These are phyloP conservation scores for Termitomyces sp. DNA, from an alignment of 768 basidiomycete species.

Conservation along the genomic window DNA sequence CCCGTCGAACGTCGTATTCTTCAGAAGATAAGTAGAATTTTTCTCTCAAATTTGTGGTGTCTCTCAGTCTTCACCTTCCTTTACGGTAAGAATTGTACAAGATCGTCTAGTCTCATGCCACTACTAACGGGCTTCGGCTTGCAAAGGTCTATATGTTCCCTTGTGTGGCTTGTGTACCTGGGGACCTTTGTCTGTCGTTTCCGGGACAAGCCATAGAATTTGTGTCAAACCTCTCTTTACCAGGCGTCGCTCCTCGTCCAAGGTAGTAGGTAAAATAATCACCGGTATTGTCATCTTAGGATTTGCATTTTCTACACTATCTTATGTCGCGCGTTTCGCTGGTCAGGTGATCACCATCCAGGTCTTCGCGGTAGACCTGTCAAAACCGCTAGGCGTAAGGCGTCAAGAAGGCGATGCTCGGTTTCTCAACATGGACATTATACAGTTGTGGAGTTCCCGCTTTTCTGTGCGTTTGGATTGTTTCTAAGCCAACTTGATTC, in stretches of 20 bases:
- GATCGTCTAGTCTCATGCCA: no score
- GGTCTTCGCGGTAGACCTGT: background rate
- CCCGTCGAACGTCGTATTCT: background rate
- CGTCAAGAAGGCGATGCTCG: background rate
- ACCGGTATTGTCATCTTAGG: background rate
- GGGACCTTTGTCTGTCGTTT: background rate
- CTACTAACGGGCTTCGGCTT: background rate
- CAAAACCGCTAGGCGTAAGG: background rate
- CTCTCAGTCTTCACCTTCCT: background rate
- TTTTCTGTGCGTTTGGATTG: background rate
- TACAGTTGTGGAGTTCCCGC: background rate
- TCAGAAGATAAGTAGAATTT: background rate
- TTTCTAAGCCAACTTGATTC: background rate
- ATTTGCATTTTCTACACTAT: background rate
- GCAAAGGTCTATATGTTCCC: background rate
- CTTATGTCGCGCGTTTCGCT: background rate
- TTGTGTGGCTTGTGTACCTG: background rate
- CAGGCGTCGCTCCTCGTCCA: background rate
- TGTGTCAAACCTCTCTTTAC: background rate
- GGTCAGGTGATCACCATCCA: background rate
- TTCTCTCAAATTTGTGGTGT: background rate
- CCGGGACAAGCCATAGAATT: no score
- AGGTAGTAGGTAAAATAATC: background rate
- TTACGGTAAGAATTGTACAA: background rate
- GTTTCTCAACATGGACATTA: background rate